Evolutionary conservation across 805 yeast genomes (phyloP).

Genomic region (Schizosaccharomyces japonicus): DNA sequence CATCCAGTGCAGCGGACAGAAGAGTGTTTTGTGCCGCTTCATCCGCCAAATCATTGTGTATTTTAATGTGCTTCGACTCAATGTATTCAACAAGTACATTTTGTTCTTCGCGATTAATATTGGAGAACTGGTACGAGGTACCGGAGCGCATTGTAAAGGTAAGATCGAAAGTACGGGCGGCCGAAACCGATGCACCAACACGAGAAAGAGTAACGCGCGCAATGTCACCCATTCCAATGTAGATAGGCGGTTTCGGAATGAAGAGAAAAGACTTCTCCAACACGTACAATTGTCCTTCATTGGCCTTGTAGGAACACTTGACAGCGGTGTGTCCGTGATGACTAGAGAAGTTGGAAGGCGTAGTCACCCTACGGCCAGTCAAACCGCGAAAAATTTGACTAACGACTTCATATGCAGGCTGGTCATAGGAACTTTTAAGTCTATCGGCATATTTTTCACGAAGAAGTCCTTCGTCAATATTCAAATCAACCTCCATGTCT

Average conservation of each 20-base stretch:
- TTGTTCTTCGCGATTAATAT: slow-evolving; percentile 77
- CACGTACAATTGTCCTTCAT: slow-evolving; percentile 84
- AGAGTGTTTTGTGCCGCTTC: slow-evolving; percentile 37
- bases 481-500: slow-evolving; percentile 71
- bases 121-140: slow-evolving; percentile 59
- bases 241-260: slow-evolving; percentile 80
- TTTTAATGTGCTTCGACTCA: slow-evolving; percentile 49
- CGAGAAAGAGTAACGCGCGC: slow-evolving; percentile 61
- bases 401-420: slow-evolving; percentile 65
- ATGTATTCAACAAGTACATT: slow-evolving; percentile 50
- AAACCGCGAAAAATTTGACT: slow-evolving; percentile 75
- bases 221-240: slow-evolving; percentile 69
- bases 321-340: slow-evolving; percentile 65
- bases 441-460: slow-evolving; percentile 51
- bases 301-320: slow-evolving; percentile 77
- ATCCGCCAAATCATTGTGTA: slow-evolving; percentile 72
- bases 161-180: slow-evolving; percentile 80
- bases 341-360: slow-evolving; percentile 60
- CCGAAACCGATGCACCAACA: slow-evolving; percentile 53
- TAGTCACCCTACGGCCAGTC: slow-evolving; percentile 61
- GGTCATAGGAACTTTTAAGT: slow-evolving; percentile 50
- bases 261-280: slow-evolving; percentile 75
- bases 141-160: slow-evolving; percentile 49
- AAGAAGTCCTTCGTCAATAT: slow-evolving; percentile 32
- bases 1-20: slow-evolving; percentile 54